Conservation (phyloP, 2,329 filamentous ascomycete genomes). For the Cladophialophora chaetospira region DNA sequence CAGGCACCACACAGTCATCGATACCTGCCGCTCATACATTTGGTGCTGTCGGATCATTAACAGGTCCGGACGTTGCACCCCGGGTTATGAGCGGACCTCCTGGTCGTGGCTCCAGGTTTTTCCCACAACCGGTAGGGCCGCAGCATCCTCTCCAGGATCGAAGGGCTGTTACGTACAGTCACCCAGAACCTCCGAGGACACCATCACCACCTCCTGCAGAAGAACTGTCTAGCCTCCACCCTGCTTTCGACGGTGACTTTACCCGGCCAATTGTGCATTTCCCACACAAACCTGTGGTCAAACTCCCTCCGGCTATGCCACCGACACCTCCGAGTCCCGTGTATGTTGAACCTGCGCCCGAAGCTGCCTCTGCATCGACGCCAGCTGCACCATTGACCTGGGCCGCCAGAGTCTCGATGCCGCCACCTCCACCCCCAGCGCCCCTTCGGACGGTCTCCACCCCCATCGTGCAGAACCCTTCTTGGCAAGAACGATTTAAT, state of each 20-base stretch:
- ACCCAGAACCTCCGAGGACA: constrained; percentile 40
- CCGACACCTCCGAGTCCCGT: constrained; percentile 31
- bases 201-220: constrained; percentile 61
- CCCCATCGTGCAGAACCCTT: constrained; percentile 50
- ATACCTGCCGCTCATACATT: constrained; percentile 40
- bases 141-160: constrained; percentile 35
- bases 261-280: constrained; percentile 59
- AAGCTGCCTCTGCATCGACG: constrained; percentile 20
- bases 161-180: constrained; percentile 39
- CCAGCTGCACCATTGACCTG: constrained; percentile 38
- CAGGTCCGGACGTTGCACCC: constrained; percentile 41
- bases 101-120: constrained; percentile 51
- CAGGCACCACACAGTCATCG: constrained; percentile 41
- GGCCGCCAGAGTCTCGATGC: constrained; percentile 42
- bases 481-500: constrained; percentile 64
- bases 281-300: constrained; percentile 72
- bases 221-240: constrained; percentile 54
- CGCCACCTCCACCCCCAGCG: constrained; percentile 41
- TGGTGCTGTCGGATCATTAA: constrained; percentile 41
- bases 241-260: constrained; percentile 55
- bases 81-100: constrained; percentile 41
- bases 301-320: constrained; percentile 58
- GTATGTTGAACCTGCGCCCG: constrained; percentile 21
- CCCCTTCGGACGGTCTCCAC: constrained; percentile 41
- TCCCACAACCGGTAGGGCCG: constrained; percentile 38